Evolutionary conservation across 2,329 filamentous ascomycete genomes (phyloP).

Genomic region (Diplodia seriata): DNA sequence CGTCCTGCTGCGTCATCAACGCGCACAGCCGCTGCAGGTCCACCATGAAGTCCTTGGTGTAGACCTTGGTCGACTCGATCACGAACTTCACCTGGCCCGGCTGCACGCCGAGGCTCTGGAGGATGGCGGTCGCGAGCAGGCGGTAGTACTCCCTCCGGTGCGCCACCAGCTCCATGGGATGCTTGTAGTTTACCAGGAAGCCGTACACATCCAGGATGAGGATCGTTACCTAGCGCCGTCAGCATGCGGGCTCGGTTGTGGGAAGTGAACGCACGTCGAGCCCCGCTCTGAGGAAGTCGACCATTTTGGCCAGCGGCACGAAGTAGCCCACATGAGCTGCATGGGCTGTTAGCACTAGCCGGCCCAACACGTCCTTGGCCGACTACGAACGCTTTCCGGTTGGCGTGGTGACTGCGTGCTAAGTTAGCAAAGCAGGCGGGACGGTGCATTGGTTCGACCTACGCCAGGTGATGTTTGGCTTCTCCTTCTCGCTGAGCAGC

Average conservation of each 20-base stretch:
- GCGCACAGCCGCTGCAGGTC: conserved; percentile 9
- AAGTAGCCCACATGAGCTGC: conserved; percentile 17
- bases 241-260: neutral
- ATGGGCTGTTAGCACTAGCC: neutral
- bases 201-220: conserved; percentile 1
- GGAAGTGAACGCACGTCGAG: neutral
- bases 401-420: neutral
- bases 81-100: neutral
- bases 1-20: conserved; percentile 11
- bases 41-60: conserved; percentile 1
- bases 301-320: conserved; percentile 7
- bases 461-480: neutral
- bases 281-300: conserved; percentile 10
- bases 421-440: neutral
- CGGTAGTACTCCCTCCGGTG: conserved; percentile 4
- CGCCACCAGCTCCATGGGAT: conserved; percentile 6
- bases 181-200: conserved; percentile 18
- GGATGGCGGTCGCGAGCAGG: neutral
- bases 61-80: neutral
- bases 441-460: neutral
- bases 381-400: conserved; percentile 12
- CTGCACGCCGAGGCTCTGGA: neutral
- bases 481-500: neutral
- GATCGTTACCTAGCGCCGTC: neutral
- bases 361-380: neutral